Evolutionary conservation across 2,329 filamentous ascomycete species (phyloP).

Genomic region (Trichoderma cornu-damae): DNA sequence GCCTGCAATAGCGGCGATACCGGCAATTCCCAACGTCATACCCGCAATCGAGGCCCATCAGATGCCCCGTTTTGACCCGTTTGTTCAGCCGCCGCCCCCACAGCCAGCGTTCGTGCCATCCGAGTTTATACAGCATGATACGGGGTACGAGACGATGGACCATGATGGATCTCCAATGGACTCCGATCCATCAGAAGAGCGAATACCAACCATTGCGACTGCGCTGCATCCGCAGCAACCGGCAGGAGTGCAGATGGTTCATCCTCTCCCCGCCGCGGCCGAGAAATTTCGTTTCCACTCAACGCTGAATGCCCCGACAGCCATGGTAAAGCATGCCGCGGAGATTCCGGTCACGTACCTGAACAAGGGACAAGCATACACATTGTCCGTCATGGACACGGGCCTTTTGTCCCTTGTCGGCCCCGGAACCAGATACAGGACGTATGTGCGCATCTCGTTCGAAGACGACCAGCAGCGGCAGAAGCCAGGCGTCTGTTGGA

Average conservation of each 20-base stretch:
- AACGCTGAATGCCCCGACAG: conserved; percentile 87
- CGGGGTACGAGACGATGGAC: conserved; percentile 73
- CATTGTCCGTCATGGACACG: conserved; percentile 77
- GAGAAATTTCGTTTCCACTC: conserved; percentile 86
- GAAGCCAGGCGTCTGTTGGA: conserved; percentile 79
- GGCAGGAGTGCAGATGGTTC: conserved; percentile 41
- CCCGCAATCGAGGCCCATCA: conserved; percentile 57
- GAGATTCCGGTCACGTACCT: conserved; percentile 97
- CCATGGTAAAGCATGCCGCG: conserved; percentile 85
- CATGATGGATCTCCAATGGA: conserved; percentile 66
- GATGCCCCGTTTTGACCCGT: conserved; percentile 65
- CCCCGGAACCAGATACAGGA: conserved; percentile 70
- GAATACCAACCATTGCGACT: conserved; percentile 53
- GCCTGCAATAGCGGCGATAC: no score
- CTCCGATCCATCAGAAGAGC: conserved; percentile 46
- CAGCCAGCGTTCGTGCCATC: conserved; percentile 67
- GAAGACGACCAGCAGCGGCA: conserved; percentile 91
- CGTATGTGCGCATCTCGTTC: conserved; percentile 91
- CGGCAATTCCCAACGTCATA: conserved; percentile 30
- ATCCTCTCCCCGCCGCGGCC: conserved; percentile 47
- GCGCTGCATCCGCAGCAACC: conserved; percentile 52
- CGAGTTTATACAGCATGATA: conserved; percentile 74
- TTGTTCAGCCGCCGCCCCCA: conserved; percentile 55
- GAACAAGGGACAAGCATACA: conserved; percentile 95
- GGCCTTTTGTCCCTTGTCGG: conserved; percentile 53